Evolutionary conservation across 441 rosid species (phyloP).

Genomic region (Capsella rubella): DNA sequence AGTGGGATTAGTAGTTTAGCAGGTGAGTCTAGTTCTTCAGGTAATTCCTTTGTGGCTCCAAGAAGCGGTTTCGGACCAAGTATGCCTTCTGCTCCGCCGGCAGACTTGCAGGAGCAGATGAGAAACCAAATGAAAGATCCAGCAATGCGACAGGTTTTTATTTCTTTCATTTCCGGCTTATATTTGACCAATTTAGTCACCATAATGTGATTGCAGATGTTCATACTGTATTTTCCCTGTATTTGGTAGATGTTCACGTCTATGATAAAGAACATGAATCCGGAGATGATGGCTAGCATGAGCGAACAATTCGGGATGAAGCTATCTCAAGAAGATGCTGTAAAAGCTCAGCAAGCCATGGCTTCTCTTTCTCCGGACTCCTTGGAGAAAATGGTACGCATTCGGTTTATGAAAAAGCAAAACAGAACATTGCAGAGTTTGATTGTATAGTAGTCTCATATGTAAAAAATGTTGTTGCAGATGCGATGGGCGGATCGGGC

Average conservation of each 20-base stretch:
- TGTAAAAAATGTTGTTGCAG: constrained; percentile 50
- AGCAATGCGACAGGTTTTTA: constrained; percentile 78
- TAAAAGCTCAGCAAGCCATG: constrained; percentile 90
- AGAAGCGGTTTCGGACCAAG: constrained; percentile 54
- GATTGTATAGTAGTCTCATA: neutral
- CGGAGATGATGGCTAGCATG: constrained; percentile 96
- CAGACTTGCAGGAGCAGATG: constrained; percentile 86
- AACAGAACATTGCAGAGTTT: constrained; percentile 1
- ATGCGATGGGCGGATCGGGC: constrained; percentile 90
- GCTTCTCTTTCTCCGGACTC: constrained; percentile 80
- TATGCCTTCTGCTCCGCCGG: constrained; percentile 57
- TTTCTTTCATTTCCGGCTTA: constrained; percentile 23
- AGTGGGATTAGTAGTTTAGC: constrained; percentile 44
- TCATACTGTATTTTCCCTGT: constrained; percentile 20
- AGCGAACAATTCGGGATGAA: constrained; percentile 85
- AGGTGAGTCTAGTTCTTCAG: constrained; percentile 60
- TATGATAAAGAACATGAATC: constrained; percentile 90
- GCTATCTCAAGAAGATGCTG: constrained; percentile 86
- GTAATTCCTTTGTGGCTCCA: constrained; percentile 49
- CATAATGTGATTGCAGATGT: constrained; percentile 11
- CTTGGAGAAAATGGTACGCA: constrained; percentile 83
- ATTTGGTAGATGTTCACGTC: constrained; percentile 77
- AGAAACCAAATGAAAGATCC: constrained; percentile 96
- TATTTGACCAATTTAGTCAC: neutral
- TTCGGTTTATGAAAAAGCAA: neutral